Evolutionary conservation across 176 grass and related monocot species (phyloP).

Genomic region (Saccharum officinarum): DNA sequence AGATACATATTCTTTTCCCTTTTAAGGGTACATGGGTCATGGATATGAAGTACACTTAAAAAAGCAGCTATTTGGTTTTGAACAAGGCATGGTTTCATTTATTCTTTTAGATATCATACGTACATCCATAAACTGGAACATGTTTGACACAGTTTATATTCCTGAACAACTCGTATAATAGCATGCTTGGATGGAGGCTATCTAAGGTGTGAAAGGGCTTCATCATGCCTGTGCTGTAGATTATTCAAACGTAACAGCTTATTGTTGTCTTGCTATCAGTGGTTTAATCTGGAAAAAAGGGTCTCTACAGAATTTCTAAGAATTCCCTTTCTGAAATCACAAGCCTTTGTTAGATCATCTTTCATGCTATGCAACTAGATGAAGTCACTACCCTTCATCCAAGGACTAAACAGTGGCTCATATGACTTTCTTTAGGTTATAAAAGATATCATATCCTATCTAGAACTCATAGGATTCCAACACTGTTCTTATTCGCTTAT

Average conservation of each 20-base stretch:
- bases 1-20: background rate
- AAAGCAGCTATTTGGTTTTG: constrained; percentile 5
- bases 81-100: background rate
- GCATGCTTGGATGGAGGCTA: background rate
- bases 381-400: constrained; percentile 6
- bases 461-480: background rate
- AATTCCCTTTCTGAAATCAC: background rate
- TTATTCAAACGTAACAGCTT: background rate
- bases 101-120: background rate
- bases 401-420: background rate
- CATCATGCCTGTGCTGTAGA: background rate
- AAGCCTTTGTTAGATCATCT: background rate
- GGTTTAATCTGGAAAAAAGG: background rate
- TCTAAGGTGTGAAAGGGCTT: background rate
- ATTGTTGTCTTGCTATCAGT: background rate
- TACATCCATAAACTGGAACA: background rate
- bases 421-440: background rate
- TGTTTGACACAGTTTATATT: constrained; percentile 1
- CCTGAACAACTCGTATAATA: background rate
- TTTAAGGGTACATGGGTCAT: background rate
- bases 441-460: background rate
- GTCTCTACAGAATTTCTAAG: background rate
- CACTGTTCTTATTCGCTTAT: background rate
- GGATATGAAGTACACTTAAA: background rate
- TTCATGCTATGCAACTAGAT: background rate